phyloP scores from a whole-genome alignment of 441 rosid genomes.

The Sinapis alba region DNA sequence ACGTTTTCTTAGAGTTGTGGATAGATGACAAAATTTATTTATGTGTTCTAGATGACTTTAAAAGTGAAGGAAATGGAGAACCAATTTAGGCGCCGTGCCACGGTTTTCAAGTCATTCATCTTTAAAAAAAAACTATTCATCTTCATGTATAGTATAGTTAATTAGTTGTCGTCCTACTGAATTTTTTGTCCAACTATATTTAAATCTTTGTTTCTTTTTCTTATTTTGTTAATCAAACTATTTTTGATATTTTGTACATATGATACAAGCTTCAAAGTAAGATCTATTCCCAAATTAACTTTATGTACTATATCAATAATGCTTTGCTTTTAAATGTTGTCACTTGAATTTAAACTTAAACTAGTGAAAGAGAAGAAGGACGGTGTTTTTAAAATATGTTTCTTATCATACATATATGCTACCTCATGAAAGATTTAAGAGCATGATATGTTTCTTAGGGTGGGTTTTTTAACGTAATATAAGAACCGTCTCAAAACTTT shows the following conservation, averaged over 20 bases:
- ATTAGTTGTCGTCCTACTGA: neutral
- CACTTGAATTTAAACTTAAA: neutral
- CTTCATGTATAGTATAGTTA: neutral
- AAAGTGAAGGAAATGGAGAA: constrained; percentile 11
- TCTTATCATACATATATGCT: neutral
- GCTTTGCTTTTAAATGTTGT: neutral
- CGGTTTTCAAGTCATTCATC: constrained; percentile 9
- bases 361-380: neutral
- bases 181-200: neutral
- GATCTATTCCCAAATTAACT: neutral
- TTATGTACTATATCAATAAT: neutral
- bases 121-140: no score
- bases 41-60: constrained; percentile 18
- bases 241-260: neutral
- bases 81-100: constrained; percentile 33
- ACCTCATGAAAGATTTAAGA: neutral
- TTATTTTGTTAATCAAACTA: neutral
- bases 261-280: neutral
- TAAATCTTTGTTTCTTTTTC: neutral
- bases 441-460: no score
- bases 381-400: no score
- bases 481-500: no score
- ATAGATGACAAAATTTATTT: neutral
- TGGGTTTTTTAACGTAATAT: no score
- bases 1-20: neutral